These are phyloP conservation scores for Gloeopeniophorella convolvens DNA, from an alignment of 768 basidiomycete species.

Conservation along the genomic window DNA sequence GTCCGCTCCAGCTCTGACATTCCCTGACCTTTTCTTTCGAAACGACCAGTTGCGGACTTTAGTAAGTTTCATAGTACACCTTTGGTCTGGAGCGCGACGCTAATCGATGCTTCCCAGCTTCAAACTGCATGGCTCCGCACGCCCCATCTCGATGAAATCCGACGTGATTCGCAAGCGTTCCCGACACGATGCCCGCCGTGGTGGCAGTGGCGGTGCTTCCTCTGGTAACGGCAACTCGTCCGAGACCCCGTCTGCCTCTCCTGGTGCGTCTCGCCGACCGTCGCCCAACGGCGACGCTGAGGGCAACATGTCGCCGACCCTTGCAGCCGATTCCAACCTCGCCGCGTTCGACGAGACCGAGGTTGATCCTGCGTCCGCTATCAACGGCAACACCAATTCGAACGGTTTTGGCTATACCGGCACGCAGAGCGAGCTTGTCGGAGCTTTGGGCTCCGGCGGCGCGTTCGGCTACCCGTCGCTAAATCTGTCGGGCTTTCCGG, in stretches of 20 bases:
- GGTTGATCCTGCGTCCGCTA: constrained; percentile 36
- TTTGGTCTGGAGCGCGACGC: neutral
- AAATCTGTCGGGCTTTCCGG: constrained; percentile 45
- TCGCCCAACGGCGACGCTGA: constrained; percentile 51
- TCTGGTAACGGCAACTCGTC: constrained; percentile 35
- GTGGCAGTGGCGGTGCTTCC: constrained; percentile 28
- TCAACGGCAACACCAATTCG: constrained; percentile 33
- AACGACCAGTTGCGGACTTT: constrained; percentile 61
- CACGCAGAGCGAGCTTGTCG: constrained; percentile 47
- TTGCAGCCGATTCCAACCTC: constrained; percentile 56
- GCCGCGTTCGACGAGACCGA: constrained; percentile 10
- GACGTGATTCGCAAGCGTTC: constrained; percentile 86
- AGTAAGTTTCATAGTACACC: constrained; percentile 37
- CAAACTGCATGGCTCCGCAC: constrained; percentile 78
- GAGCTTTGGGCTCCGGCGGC: constrained; percentile 35
- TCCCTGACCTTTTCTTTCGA: constrained; percentile 1
- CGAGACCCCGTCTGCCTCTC: constrained; percentile 71
- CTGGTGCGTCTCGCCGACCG: constrained; percentile 65
- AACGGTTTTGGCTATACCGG: constrained; percentile 30
- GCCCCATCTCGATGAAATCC: constrained; percentile 88
- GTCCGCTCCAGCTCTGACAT: too few species aligned
- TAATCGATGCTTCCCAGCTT: constrained; percentile 36
- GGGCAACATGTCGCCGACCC: constrained; percentile 45
- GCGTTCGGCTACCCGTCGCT: constrained; percentile 32
- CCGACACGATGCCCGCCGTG: constrained; percentile 67